phyloP scores from a whole-genome alignment of 2,329 filamentous ascomycete genomes.

The Venturia nashicola region DNA sequence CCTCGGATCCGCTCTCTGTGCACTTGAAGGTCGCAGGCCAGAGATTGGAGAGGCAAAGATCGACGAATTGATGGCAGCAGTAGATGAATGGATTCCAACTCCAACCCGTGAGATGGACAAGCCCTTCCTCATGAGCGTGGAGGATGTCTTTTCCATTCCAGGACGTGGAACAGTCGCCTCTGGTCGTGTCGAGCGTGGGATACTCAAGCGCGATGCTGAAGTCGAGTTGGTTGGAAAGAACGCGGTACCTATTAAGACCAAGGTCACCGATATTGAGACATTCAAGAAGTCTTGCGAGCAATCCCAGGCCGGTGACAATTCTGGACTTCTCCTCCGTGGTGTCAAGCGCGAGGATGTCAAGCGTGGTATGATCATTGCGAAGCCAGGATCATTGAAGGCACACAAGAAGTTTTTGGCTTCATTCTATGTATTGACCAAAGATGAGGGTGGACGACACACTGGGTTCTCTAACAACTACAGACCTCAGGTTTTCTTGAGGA shows the following conservation, averaged over 20 bases:
- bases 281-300: conserved; percentile 99
- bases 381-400: conserved; percentile 72
- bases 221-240: conserved; percentile 91
- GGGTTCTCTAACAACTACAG: conserved; percentile 95
- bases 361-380: conserved; percentile 87
- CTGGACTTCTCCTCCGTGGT: conserved; percentile 89
- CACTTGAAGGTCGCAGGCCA: conserved; percentile 71
- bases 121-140: conserved; percentile 97
- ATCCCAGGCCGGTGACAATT: conserved; percentile 95
- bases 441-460: conserved; percentile 94
- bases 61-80: conserved; percentile 77
- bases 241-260: conserved; percentile 78
- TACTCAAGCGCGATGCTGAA: conserved; percentile 85
- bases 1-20: conserved; percentile 92
- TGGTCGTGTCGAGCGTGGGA: conserved; percentile 92
- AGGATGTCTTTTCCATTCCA: conserved; percentile 48
- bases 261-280: conserved; percentile 98
- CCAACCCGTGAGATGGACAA: conserved; percentile 90
- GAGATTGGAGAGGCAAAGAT: conserved; percentile 85
- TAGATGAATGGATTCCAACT: conserved; percentile 94
- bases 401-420: conserved; percentile 88
- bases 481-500: conserved; percentile 91
- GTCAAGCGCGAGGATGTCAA: conserved; percentile 88
- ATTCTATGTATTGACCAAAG: conserved; percentile 94
- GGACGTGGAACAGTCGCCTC: conserved; percentile 95